Evolutionary conservation across 2,329 filamentous ascomycete genomes (phyloP), one percentile per base, ranked within the genome.

Genomic region (Botryosphaeria dothidea): DNA sequence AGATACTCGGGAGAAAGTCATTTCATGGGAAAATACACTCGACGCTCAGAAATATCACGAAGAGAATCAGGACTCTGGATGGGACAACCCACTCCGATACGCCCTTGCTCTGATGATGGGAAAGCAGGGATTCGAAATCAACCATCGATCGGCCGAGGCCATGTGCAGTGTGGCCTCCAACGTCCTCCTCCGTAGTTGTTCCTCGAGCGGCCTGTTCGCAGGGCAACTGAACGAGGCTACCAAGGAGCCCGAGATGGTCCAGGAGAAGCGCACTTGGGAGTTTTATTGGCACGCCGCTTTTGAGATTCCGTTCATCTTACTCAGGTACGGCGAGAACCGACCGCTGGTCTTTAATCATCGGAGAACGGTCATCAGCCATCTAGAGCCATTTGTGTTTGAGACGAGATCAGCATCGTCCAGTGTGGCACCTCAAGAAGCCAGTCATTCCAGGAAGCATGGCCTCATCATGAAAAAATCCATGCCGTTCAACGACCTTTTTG

Each of bases 301-400:
- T 25, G 66, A 67, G 29, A 52, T 67, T 11, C 54, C 66, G 2
- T 64, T 62, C 48, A 62, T 64, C 19, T 38, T 67, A 21, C 54
- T 60, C 43, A 36, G 7, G 23, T 58, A 58, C 25, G 54, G 54
- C 15, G 41, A 45, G 23, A 58, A 43, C 38, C 19, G 25, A 25
- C 13, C 7, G 23, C 38, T 25, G 25, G 23, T 25, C 1, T 1
- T 31, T 4, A 15, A n/a, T 7, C 54, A 21, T 15, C 23, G 15
- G 11, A 29, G 38, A 15, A 43, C 38, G 7, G 21, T 58, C 3
- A 45, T 58, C 36, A 29, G 17, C 38, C 54, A 29, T 17, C n/a
- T 58, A 17, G 54, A 58, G n/a, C 54, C 54, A 5, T 45, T 29
- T 9, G 25, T 31, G 7, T 45, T 45, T 4, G 54, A 58, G 31